A percentile compares a stretch with the other conserved stretches of the same genome.
Evolutionary conservation across 495 filamentous ascomycete species (phyloP).

Genomic region (Evernia prunastri): DNA sequence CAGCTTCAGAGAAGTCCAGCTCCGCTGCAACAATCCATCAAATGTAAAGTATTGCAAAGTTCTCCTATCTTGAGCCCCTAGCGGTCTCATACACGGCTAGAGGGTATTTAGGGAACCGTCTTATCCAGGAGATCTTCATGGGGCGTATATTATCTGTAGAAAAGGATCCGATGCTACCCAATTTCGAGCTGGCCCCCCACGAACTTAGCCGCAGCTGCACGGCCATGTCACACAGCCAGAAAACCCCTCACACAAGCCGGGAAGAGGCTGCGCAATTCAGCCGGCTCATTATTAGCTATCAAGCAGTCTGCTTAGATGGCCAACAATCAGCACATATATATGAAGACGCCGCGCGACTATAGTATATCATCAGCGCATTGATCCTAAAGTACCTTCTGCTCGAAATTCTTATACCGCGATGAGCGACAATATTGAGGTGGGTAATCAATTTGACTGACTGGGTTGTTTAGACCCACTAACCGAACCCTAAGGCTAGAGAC

Average conservation of each 20-base stretch:
- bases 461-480: no score
- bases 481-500: not conserved
- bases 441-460: no score
- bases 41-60: no score
- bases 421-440: conserved; percentile 4
- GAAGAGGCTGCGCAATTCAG: conserved; percentile 2
- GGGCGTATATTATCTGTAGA: no score
- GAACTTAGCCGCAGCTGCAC: not conserved
- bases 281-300: not conserved
- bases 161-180: not conserved
- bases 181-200: not conserved
- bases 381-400: not conserved
- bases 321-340: no score
- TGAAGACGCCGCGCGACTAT: no score
- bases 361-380: not conserved
- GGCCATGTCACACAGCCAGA: not conserved
- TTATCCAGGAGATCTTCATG: no score
- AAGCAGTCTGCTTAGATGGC: no score
- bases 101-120: no score
- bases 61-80: no score
- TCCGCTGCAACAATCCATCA: no score
- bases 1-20: not conserved
- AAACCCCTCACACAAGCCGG: conserved; percentile 7
- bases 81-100: no score
- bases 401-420: not conserved